Conservation (phyloP, 768 basidiomycete species). For the Calocybe cyanea region DNA sequence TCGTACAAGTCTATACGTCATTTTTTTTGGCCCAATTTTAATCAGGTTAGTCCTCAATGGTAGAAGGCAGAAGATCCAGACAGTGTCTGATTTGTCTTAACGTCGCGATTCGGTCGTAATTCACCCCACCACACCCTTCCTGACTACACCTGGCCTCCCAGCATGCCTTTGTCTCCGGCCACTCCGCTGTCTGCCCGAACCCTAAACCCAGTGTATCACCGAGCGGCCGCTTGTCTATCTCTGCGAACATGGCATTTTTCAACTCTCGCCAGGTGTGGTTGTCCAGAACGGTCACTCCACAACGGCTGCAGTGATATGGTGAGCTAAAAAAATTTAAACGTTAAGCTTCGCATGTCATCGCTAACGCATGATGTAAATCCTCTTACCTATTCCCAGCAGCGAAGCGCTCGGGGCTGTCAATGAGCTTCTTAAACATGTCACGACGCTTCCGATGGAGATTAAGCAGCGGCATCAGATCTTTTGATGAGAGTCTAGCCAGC, state of each 20-base stretch:
- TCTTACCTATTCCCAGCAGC: slow-evolving; percentile 41
- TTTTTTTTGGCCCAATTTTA: no score
- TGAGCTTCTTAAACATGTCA: slow-evolving; percentile 43
- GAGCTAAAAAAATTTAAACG: slow-evolving; percentile 17
- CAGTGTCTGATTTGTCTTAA: slow-evolving; percentile 55
- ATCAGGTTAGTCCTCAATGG: slow-evolving; percentile 24
- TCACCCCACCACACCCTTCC: slow-evolving; percentile 44
- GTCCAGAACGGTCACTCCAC: slow-evolving; percentile 47
- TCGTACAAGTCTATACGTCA: no score
- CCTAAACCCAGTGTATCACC: slow-evolving; percentile 48
- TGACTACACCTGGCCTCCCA: slow-evolving; percentile 60
- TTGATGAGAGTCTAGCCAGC: slow-evolving; percentile 46
- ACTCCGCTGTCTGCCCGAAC: slow-evolving; percentile 45
- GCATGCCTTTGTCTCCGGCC: slow-evolving; percentile 57
- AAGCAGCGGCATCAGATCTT: slow-evolving; percentile 49
- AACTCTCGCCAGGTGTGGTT: slow-evolving; percentile 62
- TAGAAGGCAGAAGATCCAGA: slow-evolving; percentile 47
- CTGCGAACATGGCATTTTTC: slow-evolving; percentile 50
- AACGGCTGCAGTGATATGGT: slow-evolving; percentile 48
- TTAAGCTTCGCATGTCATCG: neutral
- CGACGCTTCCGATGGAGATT: slow-evolving; percentile 55
- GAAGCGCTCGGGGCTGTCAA: slow-evolving; percentile 62
- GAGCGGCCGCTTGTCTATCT: slow-evolving; percentile 56
- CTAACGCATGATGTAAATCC: neutral
- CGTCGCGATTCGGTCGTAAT: slow-evolving; percentile 59